A percentile compares a stretch with the other conserved stretches of the same genome.
These are phyloP conservation scores for Dryas octopetala DNA, from an alignment of 306 rosid genomes.

Conservation along the genomic window DNA sequence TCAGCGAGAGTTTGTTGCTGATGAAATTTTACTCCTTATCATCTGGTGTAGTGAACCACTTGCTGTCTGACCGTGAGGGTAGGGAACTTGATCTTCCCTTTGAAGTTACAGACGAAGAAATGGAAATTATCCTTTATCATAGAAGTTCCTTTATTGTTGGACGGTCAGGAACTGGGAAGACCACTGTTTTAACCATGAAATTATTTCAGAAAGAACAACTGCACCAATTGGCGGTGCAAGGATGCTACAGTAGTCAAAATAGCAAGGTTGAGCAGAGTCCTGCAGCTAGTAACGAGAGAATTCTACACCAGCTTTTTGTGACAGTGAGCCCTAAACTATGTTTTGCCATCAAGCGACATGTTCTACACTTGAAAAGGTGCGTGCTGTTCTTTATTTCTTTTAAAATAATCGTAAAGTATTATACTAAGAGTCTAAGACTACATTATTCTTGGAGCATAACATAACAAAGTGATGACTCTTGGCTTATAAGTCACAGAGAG, in stretches of 20 bases:
- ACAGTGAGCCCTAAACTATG: conserved; percentile 84
- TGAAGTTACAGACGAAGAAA: conserved; percentile 70
- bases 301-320: conserved; percentile 64
- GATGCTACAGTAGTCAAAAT: conserved; percentile 20
- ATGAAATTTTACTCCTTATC: conserved; percentile 78
- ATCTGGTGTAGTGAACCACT: conserved; percentile 48
- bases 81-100: conserved; percentile 69
- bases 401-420: not conserved
- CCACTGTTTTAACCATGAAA: conserved; percentile 80
- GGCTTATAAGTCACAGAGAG: not conserved
- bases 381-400: not conserved
- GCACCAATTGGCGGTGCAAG: conserved; percentile 41
- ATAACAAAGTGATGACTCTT: not conserved
- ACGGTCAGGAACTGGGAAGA: conserved; percentile 91
- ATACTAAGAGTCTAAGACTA: not conserved
- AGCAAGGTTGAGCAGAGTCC: conserved; percentile 16
- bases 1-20: conserved; percentile 71
- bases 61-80: conserved; percentile 52
- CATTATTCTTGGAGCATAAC: not conserved
- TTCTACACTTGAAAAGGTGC: conserved; percentile 66
- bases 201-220: conserved; percentile 54
- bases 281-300: conserved; percentile 23
- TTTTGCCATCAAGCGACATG: conserved; percentile 62
- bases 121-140: conserved; percentile 51
- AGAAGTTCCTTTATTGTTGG: conserved; percentile 69